Conservation (phyloP, 108 stramenopile species). For the Bacterosira constricta region DNA sequence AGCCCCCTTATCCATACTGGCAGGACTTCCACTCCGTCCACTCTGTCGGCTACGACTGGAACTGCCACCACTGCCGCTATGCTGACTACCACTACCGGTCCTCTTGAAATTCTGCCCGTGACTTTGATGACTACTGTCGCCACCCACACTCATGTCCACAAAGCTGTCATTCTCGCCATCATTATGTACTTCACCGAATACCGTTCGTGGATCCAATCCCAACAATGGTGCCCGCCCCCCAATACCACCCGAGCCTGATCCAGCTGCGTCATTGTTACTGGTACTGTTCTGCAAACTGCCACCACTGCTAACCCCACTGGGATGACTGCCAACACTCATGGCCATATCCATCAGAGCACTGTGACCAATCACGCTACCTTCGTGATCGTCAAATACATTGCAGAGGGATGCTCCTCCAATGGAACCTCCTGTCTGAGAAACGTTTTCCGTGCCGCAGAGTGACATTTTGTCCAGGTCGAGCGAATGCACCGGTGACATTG, state of each 20-base stretch:
- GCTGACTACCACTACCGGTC: not conserved
- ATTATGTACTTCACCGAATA: not conserved
- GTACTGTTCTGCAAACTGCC: not conserved
- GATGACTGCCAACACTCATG: conserved; percentile 24
- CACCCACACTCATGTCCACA: conserved; percentile 5
- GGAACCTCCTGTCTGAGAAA: conserved; percentile 32
- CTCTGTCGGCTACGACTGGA: not conserved
- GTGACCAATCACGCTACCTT: conserved; percentile 2
- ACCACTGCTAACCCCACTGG: conserved; percentile 15
- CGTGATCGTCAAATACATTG: conserved; percentile 59
- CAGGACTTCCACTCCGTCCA: conserved; percentile 10
- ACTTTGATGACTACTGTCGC: not conserved
- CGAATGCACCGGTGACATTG: conserved; percentile 21
- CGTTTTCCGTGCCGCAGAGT: conserved; percentile 40
- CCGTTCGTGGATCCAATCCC: not conserved
- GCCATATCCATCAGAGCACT: conserved; percentile 37
- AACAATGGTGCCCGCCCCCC: not conserved
- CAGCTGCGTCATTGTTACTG: not conserved
- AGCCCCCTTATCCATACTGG: conserved; percentile 11
- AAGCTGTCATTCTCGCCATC: not conserved
- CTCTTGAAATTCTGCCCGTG: not conserved
- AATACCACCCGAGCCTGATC: conserved; percentile 14
- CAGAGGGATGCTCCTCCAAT: conserved; percentile 54
- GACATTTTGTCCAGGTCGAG: conserved; percentile 46
- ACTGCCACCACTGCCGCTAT: not conserved